Evolutionary conservation across 1,284 basidiomycete genomes (phyloP).

Genomic region (Macrocystidia cucumis): DNA sequence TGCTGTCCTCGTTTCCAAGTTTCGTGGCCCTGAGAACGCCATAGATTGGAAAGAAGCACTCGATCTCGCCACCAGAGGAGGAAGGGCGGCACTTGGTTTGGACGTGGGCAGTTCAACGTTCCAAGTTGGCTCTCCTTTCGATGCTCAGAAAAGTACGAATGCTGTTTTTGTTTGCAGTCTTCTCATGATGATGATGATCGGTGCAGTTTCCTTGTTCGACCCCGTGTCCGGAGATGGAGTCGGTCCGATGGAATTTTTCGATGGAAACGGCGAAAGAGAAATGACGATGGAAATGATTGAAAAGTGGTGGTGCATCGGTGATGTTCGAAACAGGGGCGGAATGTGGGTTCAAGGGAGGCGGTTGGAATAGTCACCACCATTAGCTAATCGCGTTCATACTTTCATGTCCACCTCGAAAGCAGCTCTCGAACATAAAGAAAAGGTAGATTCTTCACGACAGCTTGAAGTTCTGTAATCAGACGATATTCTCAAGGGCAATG

Average conservation of each 20-base stretch:
- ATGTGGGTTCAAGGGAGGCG: conserved; percentile 70
- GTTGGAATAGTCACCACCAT: no score
- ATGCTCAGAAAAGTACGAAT: conserved; percentile 73
- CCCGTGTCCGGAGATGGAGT: conserved; percentile 29
- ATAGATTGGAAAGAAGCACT: conserved; percentile 78
- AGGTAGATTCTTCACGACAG: conserved; percentile 10
- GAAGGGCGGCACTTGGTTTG: conserved; percentile 60
- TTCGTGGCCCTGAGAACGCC: conserved; percentile 55
- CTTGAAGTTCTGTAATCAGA: background rate
- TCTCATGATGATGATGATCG: conserved; percentile 2
- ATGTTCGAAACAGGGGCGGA: conserved; percentile 49
- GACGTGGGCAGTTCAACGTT: conserved; percentile 43
- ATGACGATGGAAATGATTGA: conserved; percentile 53
- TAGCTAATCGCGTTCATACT: no score
- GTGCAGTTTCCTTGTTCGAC: conserved; percentile 45
- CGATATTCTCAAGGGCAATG: conserved; percentile 28
- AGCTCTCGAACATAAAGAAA: conserved; percentile 21
- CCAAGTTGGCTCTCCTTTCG: conserved; percentile 64
- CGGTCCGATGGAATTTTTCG: conserved; percentile 67
- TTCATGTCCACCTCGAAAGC: conserved; percentile 11
- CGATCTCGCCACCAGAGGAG: conserved; percentile 74
- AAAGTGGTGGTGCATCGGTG: conserved; percentile 85
- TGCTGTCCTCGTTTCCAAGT: conserved; percentile 63
- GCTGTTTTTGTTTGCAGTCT: conserved; percentile 2
- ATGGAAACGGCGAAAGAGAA: conserved; percentile 19